Percentiles rank a stretch among this genome's conserved stretches.
These are phyloP conservation scores for Thelonectria rubi DNA, from an alignment of 2,329 filamentous ascomycete species.

Conservation along the genomic window DNA sequence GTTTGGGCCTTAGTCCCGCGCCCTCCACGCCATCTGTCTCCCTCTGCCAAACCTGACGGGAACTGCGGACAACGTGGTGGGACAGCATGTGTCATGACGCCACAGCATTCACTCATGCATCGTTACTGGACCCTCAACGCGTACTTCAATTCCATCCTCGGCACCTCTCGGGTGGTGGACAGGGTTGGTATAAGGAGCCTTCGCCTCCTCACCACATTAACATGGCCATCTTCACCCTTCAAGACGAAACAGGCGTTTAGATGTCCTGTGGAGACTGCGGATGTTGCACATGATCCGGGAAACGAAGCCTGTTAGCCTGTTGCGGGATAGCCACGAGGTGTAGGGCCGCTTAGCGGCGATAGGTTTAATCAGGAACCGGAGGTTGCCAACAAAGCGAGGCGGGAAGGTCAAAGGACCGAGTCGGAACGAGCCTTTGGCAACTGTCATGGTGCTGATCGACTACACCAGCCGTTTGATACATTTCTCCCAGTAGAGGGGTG, in stretches of 20 bases:
- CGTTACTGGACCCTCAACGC: slow-evolving; percentile 19
- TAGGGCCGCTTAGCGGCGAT: slow-evolving; percentile 29
- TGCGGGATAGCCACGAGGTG: slow-evolving; percentile 38
- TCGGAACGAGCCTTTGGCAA: slow-evolving; percentile 3
- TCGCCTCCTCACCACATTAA: slow-evolving; percentile 24
- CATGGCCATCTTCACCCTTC: slow-evolving; percentile 31
- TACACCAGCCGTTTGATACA: neutral
- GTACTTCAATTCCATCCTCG: slow-evolving; percentile 32
- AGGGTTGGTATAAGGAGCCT: slow-evolving; percentile 35
- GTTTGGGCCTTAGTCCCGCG: slow-evolving; percentile 6
- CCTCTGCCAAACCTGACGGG: slow-evolving; percentile 28
- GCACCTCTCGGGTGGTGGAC: slow-evolving; percentile 27
- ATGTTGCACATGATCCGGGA: slow-evolving; percentile 47
- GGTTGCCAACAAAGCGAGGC: slow-evolving; percentile 2
- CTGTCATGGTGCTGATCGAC: neutral
- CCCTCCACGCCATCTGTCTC: slow-evolving; percentile 22
- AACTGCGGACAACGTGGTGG: slow-evolving; percentile 20
- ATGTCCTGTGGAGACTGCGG: slow-evolving; percentile 44
- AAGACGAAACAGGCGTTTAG: slow-evolving; percentile 42
- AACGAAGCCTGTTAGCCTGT: slow-evolving; percentile 37
- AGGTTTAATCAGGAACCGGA: slow-evolving; percentile 20
- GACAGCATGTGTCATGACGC: slow-evolving; percentile 37
- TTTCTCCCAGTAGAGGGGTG: neutral
- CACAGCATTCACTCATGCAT: slow-evolving; percentile 26
- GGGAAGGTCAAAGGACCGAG: slow-evolving; percentile 8